phyloP scores from a whole-genome alignment of 345 rosid species.

The Mercurialis annua region DNA sequence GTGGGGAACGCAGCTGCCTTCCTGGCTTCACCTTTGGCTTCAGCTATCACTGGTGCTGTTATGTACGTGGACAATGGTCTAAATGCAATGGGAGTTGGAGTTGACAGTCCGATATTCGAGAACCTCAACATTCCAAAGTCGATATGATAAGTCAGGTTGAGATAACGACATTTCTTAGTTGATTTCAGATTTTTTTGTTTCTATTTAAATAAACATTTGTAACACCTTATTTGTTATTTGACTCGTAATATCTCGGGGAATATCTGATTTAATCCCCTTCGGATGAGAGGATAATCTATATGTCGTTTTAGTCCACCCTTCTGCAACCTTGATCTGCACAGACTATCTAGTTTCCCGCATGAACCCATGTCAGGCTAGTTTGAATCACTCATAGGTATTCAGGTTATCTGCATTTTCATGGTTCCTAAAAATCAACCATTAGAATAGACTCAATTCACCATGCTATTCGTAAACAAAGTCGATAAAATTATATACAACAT shows the following conservation, averaged over 20 bases:
- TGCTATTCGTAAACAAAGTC: no score
- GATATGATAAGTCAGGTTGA: neutral
- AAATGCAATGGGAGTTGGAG: conserved; percentile 87
- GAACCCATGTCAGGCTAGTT: neutral
- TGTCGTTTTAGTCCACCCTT: neutral
- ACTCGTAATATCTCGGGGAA: neutral
- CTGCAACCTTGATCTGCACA: neutral
- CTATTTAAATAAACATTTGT: conserved; percentile 4
- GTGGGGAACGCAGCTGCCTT: conserved; percentile 88
- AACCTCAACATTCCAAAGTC: conserved; percentile 58
- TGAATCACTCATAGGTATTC: no score
- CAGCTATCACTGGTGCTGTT: conserved; percentile 91
- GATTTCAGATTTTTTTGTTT: neutral
- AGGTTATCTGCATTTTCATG: no score
- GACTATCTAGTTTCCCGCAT: neutral
- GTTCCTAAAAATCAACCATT: no score
- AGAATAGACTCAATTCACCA: no score
- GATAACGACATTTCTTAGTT: neutral
- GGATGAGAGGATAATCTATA: neutral
- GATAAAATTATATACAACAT: no score
- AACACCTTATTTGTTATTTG: neutral
- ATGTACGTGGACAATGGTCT: conserved; percentile 88
- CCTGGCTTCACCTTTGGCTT: conserved; percentile 81
- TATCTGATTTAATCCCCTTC: neutral
- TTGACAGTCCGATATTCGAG: conserved; percentile 76